A percentile compares a stretch with the other conserved stretches of the same genome.
These are phyloP conservation scores for Diutina sp. DNA, from an alignment of 1,139 yeast genomes.

Conservation along the genomic window DNA sequence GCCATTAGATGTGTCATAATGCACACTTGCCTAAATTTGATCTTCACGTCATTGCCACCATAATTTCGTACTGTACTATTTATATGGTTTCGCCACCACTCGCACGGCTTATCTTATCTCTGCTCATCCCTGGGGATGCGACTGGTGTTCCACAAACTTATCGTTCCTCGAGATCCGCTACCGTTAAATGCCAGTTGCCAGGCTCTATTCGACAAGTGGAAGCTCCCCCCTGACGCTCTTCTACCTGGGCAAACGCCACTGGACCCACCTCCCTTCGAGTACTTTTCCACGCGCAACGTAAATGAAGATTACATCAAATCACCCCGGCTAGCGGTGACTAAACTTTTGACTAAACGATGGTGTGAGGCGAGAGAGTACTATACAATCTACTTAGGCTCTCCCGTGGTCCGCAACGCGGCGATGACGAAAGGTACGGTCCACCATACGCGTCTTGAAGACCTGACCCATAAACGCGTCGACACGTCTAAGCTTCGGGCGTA, in stretches of 20 bases:
- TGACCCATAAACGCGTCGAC: not conserved
- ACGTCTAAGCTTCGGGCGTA: not conserved
- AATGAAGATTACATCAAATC: not conserved
- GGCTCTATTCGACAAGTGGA: not conserved
- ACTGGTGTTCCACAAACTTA: not conserved
- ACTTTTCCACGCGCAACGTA: not conserved
- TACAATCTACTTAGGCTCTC: not conserved
- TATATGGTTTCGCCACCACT: too few species aligned
- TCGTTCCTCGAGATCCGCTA: not conserved
- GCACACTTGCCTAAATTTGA: too few species aligned
- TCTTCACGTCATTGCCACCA: not conserved
- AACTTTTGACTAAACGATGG: not conserved
- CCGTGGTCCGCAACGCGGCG: not conserved
- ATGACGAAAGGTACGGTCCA: not conserved
- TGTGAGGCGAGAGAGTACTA: slow-evolving; percentile 1
- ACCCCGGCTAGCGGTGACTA: not conserved
- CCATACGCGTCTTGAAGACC: not conserved
- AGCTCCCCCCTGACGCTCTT: not conserved
- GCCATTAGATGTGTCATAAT: too few species aligned
- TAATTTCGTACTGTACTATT: too few species aligned
- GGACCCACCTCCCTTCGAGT: not conserved
- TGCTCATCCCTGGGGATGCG: not conserved
- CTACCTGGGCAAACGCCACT: not conserved
- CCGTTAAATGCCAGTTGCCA: not conserved
- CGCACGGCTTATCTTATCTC: not conserved